Evolutionary conservation across 2,329 filamentous ascomycete genomes (phyloP).

Genomic region (Mycogone perniciosa): DNA sequence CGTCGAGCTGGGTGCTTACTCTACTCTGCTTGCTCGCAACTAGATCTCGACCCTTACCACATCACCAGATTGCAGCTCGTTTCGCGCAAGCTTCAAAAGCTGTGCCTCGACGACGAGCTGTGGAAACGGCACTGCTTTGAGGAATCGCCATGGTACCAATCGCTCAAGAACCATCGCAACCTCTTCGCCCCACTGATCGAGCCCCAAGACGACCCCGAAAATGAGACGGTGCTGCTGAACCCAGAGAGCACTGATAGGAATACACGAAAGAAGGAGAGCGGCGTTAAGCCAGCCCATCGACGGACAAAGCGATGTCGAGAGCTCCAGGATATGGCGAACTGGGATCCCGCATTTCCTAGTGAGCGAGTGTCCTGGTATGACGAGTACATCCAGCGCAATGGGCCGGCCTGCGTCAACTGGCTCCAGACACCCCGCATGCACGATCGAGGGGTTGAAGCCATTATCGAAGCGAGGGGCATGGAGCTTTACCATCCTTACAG

Average conservation of each 20-base stretch:
- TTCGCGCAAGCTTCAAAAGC: constrained; percentile 56
- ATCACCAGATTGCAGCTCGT: constrained; percentile 63
- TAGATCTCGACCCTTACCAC: constrained; percentile 32
- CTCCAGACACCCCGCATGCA: constrained; percentile 54
- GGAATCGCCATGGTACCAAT: constrained; percentile 58
- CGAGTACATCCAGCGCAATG: constrained; percentile 80
- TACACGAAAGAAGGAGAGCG: neutral
- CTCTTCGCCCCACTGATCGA: constrained; percentile 26
- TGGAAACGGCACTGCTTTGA: constrained; percentile 75
- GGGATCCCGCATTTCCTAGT: constrained; percentile 69
- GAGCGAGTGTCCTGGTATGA: constrained; percentile 80
- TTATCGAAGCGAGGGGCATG: constrained; percentile 65
- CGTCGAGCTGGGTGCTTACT: constrained; percentile 13
- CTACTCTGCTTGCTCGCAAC: constrained; percentile 5
- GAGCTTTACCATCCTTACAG: constrained; percentile 54
- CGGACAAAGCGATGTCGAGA: constrained; percentile 17
- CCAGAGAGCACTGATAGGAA: constrained; percentile 13
- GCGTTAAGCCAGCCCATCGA: neutral
- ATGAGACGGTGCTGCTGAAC: constrained; percentile 28
- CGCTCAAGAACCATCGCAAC: constrained; percentile 40
- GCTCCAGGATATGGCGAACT: constrained; percentile 61
- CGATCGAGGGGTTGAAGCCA: constrained; percentile 36
- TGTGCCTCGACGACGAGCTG: constrained; percentile 67
- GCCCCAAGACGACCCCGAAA: constrained; percentile 1
- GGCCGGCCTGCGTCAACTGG: constrained; percentile 69